Percentiles rank a stretch among this genome's conserved stretches.
These are phyloP conservation scores for Nemania abortiva DNA, from an alignment of 2,329 filamentous ascomycete genomes.

Conservation along the genomic window DNA sequence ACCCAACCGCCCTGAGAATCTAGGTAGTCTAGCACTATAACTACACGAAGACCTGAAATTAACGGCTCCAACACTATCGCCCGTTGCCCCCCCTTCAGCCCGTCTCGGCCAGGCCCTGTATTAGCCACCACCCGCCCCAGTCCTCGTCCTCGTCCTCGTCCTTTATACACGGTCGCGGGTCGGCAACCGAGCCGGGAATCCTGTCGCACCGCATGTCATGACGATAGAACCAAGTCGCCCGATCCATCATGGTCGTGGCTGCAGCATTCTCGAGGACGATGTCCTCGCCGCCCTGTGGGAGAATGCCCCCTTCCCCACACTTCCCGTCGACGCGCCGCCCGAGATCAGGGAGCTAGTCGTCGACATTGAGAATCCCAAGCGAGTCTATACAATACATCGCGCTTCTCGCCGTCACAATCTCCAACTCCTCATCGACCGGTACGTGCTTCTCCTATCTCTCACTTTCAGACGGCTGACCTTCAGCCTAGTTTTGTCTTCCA, in stretches of 20 bases:
- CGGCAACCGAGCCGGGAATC: constrained; percentile 25
- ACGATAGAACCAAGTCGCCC: constrained; percentile 59
- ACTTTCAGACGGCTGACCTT: constrained; percentile 26
- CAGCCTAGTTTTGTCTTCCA: constrained; percentile 79
- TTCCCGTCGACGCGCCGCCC: constrained; percentile 70
- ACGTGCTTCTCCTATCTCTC: constrained; percentile 43
- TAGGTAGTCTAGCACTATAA: too few species aligned
- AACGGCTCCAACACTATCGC: constrained; percentile 9
- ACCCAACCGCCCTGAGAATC: not conserved
- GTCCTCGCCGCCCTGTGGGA: constrained; percentile 71
- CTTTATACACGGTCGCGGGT: constrained; percentile 16
- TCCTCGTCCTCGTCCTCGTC: too few species aligned
- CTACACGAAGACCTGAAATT: constrained; percentile 10
- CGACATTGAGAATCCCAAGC: constrained; percentile 71
- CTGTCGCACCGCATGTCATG: constrained; percentile 53
- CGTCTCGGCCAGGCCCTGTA: not conserved
- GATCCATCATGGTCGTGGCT: constrained; percentile 51
- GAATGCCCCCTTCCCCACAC: constrained; percentile 68
- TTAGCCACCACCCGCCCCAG: constrained; percentile 5
- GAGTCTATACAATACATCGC: constrained; percentile 70
- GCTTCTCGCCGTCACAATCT: constrained; percentile 73
- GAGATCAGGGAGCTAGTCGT: constrained; percentile 68
- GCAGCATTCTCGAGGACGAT: constrained; percentile 57
- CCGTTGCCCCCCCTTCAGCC: not conserved
- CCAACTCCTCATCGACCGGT: constrained; percentile 77